These are phyloP conservation scores for Chimonanthus salicifolius DNA, from an alignment of 164 flowering plant species.

Conservation along the genomic window DNA sequence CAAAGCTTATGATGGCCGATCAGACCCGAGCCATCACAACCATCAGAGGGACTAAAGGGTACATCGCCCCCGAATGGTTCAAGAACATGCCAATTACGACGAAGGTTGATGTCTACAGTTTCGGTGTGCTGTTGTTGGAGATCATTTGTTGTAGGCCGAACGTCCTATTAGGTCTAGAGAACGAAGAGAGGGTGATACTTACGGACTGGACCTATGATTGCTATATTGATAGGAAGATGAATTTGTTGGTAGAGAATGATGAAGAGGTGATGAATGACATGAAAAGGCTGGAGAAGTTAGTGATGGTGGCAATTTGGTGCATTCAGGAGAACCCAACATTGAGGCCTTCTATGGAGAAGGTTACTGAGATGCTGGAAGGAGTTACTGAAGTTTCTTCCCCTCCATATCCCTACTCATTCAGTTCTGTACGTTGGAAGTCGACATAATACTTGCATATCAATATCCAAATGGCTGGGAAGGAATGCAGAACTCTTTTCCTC, in stretches of 20 bases:
- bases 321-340: slow-evolving; percentile 1
- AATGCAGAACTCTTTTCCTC: too few species aligned
- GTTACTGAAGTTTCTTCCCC: background rate
- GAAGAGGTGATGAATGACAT: background rate
- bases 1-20: slow-evolving; percentile 7
- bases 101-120: slow-evolving; percentile 9
- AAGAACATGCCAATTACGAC: slow-evolving; percentile 4
- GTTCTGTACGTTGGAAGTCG: background rate
- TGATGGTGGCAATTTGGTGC: slow-evolving; percentile 8
- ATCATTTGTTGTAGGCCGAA: slow-evolving; percentile 7
- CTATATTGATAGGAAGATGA: background rate
- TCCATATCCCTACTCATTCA: background rate
- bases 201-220: slow-evolving; percentile 6
- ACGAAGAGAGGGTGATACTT: background rate
- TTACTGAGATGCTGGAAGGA: slow-evolving; percentile 5
- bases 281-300: slow-evolving; percentile 1
- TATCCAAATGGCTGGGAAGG: background rate
- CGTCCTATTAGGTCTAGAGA: background rate
- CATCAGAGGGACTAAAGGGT: slow-evolving; percentile 8
- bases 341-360: slow-evolving; percentile 8
- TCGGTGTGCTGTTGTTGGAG: slow-evolving; percentile 10
- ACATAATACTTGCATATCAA: background rate
- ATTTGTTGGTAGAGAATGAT: background rate
- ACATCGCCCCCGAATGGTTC: slow-evolving; percentile 4
- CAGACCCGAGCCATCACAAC: background rate